These are phyloP conservation scores for Exophiala dermatitidis DNA, from an alignment of 2,329 filamentous ascomycete species.

Conservation along the genomic window DNA sequence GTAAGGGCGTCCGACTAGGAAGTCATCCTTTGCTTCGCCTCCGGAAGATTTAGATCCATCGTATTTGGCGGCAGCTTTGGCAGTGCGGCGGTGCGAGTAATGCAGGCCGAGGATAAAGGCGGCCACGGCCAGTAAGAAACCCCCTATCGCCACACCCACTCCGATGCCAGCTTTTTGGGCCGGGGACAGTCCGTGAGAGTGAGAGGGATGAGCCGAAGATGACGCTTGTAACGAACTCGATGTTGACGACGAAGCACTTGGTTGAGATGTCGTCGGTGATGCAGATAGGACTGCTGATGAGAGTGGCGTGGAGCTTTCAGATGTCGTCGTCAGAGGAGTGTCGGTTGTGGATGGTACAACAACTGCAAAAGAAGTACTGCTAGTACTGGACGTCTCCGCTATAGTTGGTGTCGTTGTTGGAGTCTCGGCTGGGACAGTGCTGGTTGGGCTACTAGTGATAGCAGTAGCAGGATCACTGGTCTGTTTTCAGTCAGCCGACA, in stretches of 20 bases:
- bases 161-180: slow-evolving; percentile 23
- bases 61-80: background rate
- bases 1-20: slow-evolving; percentile 19
- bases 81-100: slow-evolving; percentile 11
- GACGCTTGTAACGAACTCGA: background rate
- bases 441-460: background rate
- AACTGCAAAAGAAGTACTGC: background rate
- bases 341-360: background rate
- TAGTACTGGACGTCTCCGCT: background rate
- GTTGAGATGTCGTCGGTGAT: background rate
- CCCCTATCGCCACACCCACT: slow-evolving; percentile 16
- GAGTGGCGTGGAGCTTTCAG: background rate
- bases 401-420: background rate
- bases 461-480: background rate
- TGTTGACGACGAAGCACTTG: background rate
- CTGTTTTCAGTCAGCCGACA: background rate
- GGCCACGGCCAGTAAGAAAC: slow-evolving; percentile 7
- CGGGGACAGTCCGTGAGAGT: slow-evolving; percentile 13
- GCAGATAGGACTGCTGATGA: background rate
- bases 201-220: slow-evolving; percentile 5
- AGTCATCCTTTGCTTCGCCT: slow-evolving; percentile 15
- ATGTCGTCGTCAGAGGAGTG: background rate
- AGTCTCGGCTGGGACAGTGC: background rate
- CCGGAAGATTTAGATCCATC: background rate
- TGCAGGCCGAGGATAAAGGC: slow-evolving; percentile 17